phyloP scores from a whole-genome alignment of 2,329 filamentous ascomycete genomes.

The Penicillium sp. region DNA sequence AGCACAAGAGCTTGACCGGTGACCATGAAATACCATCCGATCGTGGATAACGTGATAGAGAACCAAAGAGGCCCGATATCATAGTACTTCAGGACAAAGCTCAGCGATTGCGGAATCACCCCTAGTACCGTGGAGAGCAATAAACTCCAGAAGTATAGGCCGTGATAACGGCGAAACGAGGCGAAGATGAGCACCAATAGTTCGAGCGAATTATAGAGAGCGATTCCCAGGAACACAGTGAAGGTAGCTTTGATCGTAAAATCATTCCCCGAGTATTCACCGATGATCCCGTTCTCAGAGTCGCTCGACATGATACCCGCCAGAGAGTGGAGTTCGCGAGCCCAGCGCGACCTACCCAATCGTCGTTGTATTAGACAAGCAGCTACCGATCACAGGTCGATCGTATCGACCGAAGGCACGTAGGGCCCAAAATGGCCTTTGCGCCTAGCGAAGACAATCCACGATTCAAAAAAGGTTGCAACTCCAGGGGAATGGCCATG shows the following conservation, averaged over 20 bases:
- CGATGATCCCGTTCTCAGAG: slow-evolving; percentile 9
- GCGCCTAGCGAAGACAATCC: neutral
- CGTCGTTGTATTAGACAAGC: neutral
- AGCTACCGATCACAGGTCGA: neutral
- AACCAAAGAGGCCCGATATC: slow-evolving; percentile 13
- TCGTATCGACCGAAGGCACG: slow-evolving; percentile 2
- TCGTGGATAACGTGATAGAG: slow-evolving; percentile 9
- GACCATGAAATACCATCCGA: slow-evolving; percentile 15
- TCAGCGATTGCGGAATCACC: slow-evolving; percentile 43
- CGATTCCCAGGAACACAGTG: slow-evolving; percentile 13
- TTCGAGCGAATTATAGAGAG: slow-evolving; percentile 37
- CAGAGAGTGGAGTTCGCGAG: neutral
- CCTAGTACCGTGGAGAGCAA: slow-evolving; percentile 43
- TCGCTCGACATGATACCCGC: slow-evolving; percentile 4
- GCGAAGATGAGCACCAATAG: slow-evolving; percentile 50
- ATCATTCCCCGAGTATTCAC: slow-evolving; percentile 10
- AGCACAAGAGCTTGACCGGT: slow-evolving; percentile 8
- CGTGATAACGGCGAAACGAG: slow-evolving; percentile 49
- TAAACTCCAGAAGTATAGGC: slow-evolving; percentile 55
- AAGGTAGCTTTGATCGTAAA: slow-evolving; percentile 11
- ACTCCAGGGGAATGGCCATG: neutral
- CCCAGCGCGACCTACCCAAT: neutral
- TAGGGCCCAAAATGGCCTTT: slow-evolving; percentile 2
- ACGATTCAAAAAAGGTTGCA: neutral
- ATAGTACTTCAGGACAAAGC: slow-evolving; percentile 12